Evolutionary conservation across 495 filamentous ascomycete genomes (phyloP).

Genomic region (Xylaria scruposa): DNA sequence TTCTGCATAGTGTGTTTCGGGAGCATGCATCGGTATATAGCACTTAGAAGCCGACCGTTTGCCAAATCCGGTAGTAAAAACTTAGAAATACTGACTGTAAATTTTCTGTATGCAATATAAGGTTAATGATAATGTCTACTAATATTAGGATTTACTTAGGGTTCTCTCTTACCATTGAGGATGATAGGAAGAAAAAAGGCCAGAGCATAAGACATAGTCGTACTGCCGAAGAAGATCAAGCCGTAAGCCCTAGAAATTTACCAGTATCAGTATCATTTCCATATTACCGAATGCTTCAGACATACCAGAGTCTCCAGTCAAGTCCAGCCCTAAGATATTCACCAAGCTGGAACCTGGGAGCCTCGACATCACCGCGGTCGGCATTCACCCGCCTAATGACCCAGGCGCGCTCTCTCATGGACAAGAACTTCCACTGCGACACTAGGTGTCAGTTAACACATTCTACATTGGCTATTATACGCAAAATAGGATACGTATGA

Average conservation of each 20-base stretch:
- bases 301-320: constrained; percentile 63
- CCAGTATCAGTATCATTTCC: constrained; percentile 27
- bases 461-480: background rate
- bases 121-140: too few species aligned
- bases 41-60: too few species aligned
- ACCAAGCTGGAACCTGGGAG: constrained; percentile 57
- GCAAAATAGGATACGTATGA: background rate
- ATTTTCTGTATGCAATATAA: too few species aligned
- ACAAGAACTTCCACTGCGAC: constrained; percentile 57
- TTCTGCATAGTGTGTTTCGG: too few species aligned
- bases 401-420: constrained; percentile 55
- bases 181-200: constrained; percentile 59
- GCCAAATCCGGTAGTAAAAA: too few species aligned
- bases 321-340: constrained; percentile 53
- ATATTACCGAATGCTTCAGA: constrained; percentile 39
- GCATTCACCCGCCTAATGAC: constrained; percentile 60
- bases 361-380: constrained; percentile 60
- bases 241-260: constrained; percentile 49
- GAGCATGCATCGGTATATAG: too few species aligned
- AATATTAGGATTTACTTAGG: too few species aligned
- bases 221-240: constrained; percentile 60
- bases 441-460: background rate
- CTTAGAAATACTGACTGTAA: too few species aligned
- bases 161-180: background rate
- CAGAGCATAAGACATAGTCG: constrained; percentile 64